Base-by-base conservation (phyloP, 345 rosid species). In the Cardamine resedifolia region DNA sequence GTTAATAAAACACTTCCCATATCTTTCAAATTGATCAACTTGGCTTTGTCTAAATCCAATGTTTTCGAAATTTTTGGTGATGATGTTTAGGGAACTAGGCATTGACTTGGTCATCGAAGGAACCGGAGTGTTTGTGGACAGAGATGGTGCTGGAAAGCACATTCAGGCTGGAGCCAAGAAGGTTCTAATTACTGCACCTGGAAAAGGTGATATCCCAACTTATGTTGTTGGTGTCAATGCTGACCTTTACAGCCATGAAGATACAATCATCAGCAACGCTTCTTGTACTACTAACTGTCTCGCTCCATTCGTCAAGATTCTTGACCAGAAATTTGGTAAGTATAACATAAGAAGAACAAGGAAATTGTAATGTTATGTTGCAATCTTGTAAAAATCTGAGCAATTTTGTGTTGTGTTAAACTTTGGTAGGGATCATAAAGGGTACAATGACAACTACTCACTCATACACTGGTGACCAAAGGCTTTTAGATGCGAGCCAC, bases 281-380 rank as follows among this genome's bases (percentile, higher is more conserved):
- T 94, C 98, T 66, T 94, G 98, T 87, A 94, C 98, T 72, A 94
- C 98, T n/a, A 94, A 94, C 76, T 94, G 98, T 78, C 96, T 94
- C 20, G 98, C 98, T 71, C 98, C 98, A 58, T 94, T 94, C 47
- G 98, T 94, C 91, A 94, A 91, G 89, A 95, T 94, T 81, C 87
- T 94, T 47, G 98, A 94, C 82, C 97, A 89, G 82, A 94, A 94
- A 62, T 91, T 91, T 39, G 98, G 98, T 93, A 84, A 69, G 68
- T 63, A 18, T 30, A 47, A 60, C 58, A 60, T 44, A 15, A 38
- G 20, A 53, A 3, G 27, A 45, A 18, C 60, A 16, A 58, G 64
- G 15, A 57, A 10, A 43, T 31, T 6, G 44, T 20, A 34, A 12
- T 20, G 18, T 34, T 34, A 9, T 31, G 48, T 36, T 59, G 48